phyloP scores from a whole-genome alignment of 2,329 filamentous ascomycete species.

The Cercospora zeina region DNA sequence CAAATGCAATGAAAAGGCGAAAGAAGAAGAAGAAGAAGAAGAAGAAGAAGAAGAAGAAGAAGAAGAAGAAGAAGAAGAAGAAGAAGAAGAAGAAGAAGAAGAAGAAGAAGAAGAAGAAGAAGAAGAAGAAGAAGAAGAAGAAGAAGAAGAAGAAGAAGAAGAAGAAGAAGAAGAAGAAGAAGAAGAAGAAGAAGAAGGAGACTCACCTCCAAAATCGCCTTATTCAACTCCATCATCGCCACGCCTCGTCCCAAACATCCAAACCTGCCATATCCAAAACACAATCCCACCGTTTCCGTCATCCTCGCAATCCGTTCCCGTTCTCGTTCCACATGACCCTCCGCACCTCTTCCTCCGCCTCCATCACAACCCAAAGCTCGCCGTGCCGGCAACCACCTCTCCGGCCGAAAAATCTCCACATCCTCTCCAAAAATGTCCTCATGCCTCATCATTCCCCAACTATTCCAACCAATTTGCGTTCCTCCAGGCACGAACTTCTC shows the following conservation, averaged over 20 bases:
- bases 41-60: background rate
- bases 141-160: too few species aligned
- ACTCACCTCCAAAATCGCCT: slow-evolving; percentile 43
- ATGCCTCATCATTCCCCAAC: slow-evolving; percentile 43
- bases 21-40: background rate
- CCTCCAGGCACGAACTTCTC: slow-evolving; percentile 42
- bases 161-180: too few species aligned
- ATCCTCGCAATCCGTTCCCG: slow-evolving; percentile 36
- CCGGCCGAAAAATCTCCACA: slow-evolving; percentile 43
- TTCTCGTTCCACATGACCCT: slow-evolving; percentile 28
- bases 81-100: too few species aligned
- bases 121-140: too few species aligned
- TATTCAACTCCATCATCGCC: slow-evolving; percentile 45
- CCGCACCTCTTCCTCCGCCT: too few species aligned
- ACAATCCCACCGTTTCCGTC: slow-evolving; percentile 42
- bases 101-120: too few species aligned
- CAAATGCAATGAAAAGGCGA: background rate
- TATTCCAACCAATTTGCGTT: slow-evolving; percentile 45
- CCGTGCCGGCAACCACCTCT: slow-evolving; percentile 39
- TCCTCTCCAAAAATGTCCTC: slow-evolving; percentile 43
- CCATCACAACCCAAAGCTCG: rapidly evolving
- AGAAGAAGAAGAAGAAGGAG: too few species aligned
- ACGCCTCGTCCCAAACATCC: slow-evolving; percentile 43
- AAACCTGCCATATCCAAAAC: slow-evolving; percentile 43
- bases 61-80: too few species aligned